Evolutionary conservation across 2,329 filamentous ascomycete species (phyloP), one percentile per base, ranked within the genome.

Genomic region (Allantophomopsis lycopodina): DNA sequence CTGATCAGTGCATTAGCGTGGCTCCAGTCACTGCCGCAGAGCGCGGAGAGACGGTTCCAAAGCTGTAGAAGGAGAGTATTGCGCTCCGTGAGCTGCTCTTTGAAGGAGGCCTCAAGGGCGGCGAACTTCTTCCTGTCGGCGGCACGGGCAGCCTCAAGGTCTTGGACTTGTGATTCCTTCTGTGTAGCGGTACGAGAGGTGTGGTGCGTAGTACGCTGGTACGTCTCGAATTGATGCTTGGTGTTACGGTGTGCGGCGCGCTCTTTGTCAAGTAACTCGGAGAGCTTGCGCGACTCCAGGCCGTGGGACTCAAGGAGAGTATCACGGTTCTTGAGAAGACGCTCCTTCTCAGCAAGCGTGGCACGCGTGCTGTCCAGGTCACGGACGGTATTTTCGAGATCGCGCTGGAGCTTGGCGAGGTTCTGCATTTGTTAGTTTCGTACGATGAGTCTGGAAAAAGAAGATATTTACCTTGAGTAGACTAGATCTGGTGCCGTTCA

Each of bases 11-110:
- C 82, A 58, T 96, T 88, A 52, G 81, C 78, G 57, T 94, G 83
- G 4, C 83, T 76, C 89, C 91, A 98, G 54, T 96, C 91, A 0
- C 77, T 73, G 10, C 91, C 91, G 52, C 91, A 96, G 34, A 96
- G 70, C 0, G 76, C 71, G 3, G 85, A 88, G 7, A 98, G 70
- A 35, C 83, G 75, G 46, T 89, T 89, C 91, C 91, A 98, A 5
- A 96, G 65, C n/a, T 77, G 71, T 16, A 95, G 73, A 14, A 96
- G 70, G 39, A 98, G 67, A 44, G 84, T 82, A 61, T 96, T 95
- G 40, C 91, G 79, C 61, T 96, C 91, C 34, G 72, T 73, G 32
- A 96, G 71, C 60, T 96, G 87, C 39, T 95, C 88, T 49, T 82
- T 83, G 60, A 85, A 83, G 42, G 79, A 76, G 46, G 78, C 70